These are phyloP conservation scores for Wickerhamomyces queroliae DNA, from an alignment of 805 yeast species.

Conservation along the genomic window DNA sequence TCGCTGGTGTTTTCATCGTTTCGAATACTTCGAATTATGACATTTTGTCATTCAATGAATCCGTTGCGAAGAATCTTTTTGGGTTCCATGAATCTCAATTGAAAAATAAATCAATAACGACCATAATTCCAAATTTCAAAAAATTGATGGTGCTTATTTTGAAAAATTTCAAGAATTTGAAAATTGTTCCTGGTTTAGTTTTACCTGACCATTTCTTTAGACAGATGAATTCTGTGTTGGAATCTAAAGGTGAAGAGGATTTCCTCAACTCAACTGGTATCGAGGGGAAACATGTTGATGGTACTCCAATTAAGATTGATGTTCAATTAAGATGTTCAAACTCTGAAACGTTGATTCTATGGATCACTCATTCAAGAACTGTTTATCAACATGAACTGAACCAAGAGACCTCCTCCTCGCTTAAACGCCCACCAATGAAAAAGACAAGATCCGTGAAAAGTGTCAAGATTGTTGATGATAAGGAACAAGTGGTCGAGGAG, in stretches of 20 bases:
- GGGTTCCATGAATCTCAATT: conserved; percentile 50
- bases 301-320: conserved; percentile 60
- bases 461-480: not conserved
- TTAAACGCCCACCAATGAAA: not conserved
- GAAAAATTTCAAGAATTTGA: conserved; percentile 32
- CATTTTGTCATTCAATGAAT: conserved; percentile 70
- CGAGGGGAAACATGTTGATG: conserved; percentile 65
- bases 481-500: not conserved
- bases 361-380: conserved; percentile 80
- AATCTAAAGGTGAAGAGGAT: conserved; percentile 37
- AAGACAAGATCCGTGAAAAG: not conserved
- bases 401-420: not conserved
- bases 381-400: conserved; percentile 14
- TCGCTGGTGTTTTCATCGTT: conserved; percentile 78
- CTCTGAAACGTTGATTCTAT: conserved; percentile 53
- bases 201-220: conserved; percentile 90
- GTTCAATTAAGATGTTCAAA: conserved; percentile 73
- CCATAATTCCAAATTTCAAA: conserved; percentile 58
- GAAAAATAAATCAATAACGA: conserved; percentile 43
- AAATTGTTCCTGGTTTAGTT: conserved; percentile 60
- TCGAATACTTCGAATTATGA: conserved; percentile 38
- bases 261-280: conserved; percentile 64
- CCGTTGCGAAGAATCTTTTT: conserved; percentile 72
- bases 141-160: conserved; percentile 26
- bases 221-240: conserved; percentile 36